phyloP scores from a whole-genome alignment of 1,139 yeast species.

The Meyerozyma athensensis region DNA sequence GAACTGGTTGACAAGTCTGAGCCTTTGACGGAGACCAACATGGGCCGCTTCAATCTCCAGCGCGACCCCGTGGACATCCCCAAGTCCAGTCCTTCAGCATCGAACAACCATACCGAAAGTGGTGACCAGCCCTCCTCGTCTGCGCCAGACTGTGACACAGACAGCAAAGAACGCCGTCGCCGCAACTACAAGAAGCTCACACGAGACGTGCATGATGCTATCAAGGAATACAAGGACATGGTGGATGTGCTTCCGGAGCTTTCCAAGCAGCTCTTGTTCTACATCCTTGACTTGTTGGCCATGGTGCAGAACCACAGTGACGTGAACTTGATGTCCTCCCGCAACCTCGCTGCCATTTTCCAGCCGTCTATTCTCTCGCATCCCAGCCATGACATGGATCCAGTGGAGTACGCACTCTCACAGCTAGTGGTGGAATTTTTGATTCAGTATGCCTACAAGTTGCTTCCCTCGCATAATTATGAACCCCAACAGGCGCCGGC shows the following conservation, averaged over 20 bases:
- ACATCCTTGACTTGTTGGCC: conserved; percentile 79
- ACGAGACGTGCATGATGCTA: conserved; percentile 64
- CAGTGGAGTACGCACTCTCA: conserved; percentile 84
- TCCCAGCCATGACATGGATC: conserved; percentile 87
- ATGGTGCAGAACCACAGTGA: conserved; percentile 78
- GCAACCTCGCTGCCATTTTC: conserved; percentile 91
- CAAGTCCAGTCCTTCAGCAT: conserved; percentile 3
- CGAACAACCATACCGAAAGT: neutral
- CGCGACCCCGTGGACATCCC: neutral
- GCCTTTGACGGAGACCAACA: conserved; percentile 30
- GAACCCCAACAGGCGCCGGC: conserved; percentile 6
- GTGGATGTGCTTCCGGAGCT: conserved; percentile 64
- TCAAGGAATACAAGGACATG: conserved; percentile 64
- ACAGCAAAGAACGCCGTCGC: conserved; percentile 1
- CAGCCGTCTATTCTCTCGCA: conserved; percentile 93
- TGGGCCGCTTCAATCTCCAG: conserved; percentile 20
- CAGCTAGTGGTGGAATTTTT: conserved; percentile 85
- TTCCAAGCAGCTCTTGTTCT: conserved; percentile 80
- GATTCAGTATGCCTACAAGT: conserved; percentile 77
- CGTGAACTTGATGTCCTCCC: conserved; percentile 84
- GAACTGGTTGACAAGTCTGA: conserved; percentile 17
- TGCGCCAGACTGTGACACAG: conserved; percentile 4
- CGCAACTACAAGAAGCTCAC: conserved; percentile 37
- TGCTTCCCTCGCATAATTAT: conserved; percentile 43
- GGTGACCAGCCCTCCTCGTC: conserved; percentile 4